Conservation (phyloP, 169 alveolate species). For the Eimeria mitis region DNA sequence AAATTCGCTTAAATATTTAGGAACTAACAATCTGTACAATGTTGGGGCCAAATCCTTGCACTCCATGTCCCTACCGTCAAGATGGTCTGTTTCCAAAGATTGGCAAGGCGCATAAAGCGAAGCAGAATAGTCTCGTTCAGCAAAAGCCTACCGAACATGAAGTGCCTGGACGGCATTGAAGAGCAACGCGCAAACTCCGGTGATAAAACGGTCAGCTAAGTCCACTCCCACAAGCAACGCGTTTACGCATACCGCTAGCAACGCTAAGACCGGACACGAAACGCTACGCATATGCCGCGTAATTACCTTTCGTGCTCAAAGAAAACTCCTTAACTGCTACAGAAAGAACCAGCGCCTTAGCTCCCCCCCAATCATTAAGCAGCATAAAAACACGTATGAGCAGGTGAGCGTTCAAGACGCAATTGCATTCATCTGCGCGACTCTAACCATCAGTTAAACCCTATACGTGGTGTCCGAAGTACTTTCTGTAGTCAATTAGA, state of each 20-base stretch:
- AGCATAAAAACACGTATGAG: neutral
- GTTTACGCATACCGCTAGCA: neutral
- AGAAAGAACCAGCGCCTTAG: neutral
- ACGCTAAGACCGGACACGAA: neutral
- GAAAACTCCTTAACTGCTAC: neutral
- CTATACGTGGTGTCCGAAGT: neutral
- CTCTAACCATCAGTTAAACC: neutral
- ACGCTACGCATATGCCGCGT: neutral
- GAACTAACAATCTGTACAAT: neutral
- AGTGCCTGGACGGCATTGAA: neutral
- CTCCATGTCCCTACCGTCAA: neutral
- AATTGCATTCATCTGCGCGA: neutral
- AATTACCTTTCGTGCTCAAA: too few species aligned
- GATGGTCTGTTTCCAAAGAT: neutral
- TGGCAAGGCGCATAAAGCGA: neutral
- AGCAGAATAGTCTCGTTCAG: neutral
- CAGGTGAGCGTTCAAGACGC: neutral
- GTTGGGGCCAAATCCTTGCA: neutral
- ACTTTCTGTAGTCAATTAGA: neutral
- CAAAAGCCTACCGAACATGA: neutral
- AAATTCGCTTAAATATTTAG: neutral
- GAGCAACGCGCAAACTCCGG: neutral
- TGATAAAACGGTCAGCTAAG: neutral
- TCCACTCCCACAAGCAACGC: neutral
- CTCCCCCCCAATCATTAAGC: neutral